These are phyloP conservation scores for Colletotrichum sp. DNA, from an alignment of 2,329 filamentous ascomycete genomes.

Conservation along the genomic window DNA sequence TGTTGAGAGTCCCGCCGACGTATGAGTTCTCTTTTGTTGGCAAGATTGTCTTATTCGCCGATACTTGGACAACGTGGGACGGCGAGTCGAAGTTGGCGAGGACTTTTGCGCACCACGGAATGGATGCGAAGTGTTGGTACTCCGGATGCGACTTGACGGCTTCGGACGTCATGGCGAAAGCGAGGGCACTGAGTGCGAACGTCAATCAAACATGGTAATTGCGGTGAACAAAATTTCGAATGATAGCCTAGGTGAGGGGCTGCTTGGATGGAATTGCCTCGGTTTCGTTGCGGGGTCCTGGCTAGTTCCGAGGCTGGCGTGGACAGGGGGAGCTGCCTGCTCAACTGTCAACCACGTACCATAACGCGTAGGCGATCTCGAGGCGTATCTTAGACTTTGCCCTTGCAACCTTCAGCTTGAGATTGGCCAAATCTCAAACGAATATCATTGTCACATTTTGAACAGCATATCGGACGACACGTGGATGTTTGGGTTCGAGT, in stretches of 20 bases:
- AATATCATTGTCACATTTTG: not conserved
- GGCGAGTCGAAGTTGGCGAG: slow-evolving; percentile 29
- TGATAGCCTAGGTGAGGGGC: not conserved
- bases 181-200: not conserved
- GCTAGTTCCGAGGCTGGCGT: not conserved
- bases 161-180: not conserved
- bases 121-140: slow-evolving; percentile 33
- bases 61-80: slow-evolving; percentile 4
- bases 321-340: not conserved
- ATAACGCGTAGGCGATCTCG: not conserved
- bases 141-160: slow-evolving; percentile 4
- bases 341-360: not conserved
- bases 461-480: not conserved
- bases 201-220: not conserved
- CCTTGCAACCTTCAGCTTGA: not conserved
- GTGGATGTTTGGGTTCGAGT: not conserved
- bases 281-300: not conserved
- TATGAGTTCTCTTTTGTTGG: slow-evolving; percentile 31
- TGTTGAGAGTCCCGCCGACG: slow-evolving; percentile 35
- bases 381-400: not conserved
- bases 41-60: slow-evolving; percentile 8
- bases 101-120: slow-evolving; percentile 39
- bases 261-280: not conserved
- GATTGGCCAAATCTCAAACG: not conserved
- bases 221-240: not conserved